Evolutionary conservation across 768 basidiomycete genomes (phyloP).

Genomic region (Butyriboletus loyo): DNA sequence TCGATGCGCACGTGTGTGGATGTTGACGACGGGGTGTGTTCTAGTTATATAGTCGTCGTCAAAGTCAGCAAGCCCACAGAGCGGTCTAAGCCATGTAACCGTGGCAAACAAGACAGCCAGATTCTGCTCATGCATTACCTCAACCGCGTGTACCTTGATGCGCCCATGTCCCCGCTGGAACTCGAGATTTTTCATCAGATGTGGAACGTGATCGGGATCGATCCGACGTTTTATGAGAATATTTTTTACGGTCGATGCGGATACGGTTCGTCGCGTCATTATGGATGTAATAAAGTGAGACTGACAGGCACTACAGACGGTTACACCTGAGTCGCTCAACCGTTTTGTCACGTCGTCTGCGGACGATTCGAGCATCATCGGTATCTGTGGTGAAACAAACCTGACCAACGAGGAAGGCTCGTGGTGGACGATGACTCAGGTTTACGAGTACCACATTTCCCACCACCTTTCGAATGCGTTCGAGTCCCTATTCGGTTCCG

Average conservation of each 20-base stretch:
- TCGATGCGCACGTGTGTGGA: background rate
- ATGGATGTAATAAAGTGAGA: no score
- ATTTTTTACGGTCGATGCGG: conserved; percentile 48
- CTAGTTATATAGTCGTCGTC: conserved; percentile 85
- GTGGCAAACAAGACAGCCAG: conserved; percentile 94
- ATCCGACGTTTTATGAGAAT: conserved; percentile 43
- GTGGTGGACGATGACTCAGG: conserved; percentile 99
- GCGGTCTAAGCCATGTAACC: conserved; percentile 87
- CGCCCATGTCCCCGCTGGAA: no score
- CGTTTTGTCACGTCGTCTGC: no score
- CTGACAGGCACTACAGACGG: conserved; percentile 24
- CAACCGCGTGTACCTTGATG: conserved; percentile 36
- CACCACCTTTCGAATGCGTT: conserved; percentile 94
- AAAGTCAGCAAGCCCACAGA: conserved; percentile 96
- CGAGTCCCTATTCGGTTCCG: conserved; percentile 89
- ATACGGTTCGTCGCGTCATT: conserved; percentile 59
- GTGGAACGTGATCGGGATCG: conserved; percentile 73
- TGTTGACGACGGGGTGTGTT: background rate
- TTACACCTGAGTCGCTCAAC: conserved; percentile 82
- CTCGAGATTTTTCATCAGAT: no score
- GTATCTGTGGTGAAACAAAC: conserved; percentile 93
- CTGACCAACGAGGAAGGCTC: conserved; percentile 89
- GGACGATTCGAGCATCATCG: conserved; percentile 72
- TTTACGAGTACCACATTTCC: conserved; percentile 95
- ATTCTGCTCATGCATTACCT: conserved; percentile 88